Conservation (phyloP, 2,329 filamentous ascomycete species). For the Madurella fahalii region DNA sequence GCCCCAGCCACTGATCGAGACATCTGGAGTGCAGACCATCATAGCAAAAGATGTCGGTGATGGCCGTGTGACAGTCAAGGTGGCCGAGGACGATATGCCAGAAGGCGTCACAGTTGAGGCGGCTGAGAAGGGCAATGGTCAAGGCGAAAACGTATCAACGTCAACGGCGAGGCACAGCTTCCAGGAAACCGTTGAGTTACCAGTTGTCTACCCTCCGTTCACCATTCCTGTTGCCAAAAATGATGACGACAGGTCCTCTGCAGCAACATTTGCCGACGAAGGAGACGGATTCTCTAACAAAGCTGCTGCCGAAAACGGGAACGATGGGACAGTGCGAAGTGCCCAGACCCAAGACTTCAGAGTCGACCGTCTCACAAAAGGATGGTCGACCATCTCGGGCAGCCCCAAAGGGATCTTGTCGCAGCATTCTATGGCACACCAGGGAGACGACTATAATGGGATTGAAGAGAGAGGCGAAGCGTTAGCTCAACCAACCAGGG, state of each 20-base stretch:
- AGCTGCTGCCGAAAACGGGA: conserved; percentile 61
- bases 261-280: conserved; percentile 59
- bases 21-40: conserved; percentile 39
- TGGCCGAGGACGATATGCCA: conserved; percentile 46
- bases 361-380: conserved; percentile 32
- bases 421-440: conserved; percentile 30
- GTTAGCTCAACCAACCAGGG: conserved; percentile 36
- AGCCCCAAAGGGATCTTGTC: conserved; percentile 43
- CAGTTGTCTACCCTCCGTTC: conserved; percentile 64
- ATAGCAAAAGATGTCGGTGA: conserved; percentile 40
- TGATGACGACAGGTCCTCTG: conserved; percentile 57
- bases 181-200: conserved; percentile 33
- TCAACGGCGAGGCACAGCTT: conserved; percentile 28
- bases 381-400: conserved; percentile 46
- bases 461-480: conserved; percentile 43
- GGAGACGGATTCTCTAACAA: conserved; percentile 64
- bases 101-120: conserved; percentile 18
- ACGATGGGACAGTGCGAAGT: conserved; percentile 30
- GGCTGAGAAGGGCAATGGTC: background rate
- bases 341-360: background rate
- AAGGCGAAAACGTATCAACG: background rate
- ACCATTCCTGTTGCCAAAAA: conserved; percentile 49
- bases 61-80: conserved; percentile 50
- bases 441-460: conserved; percentile 20
- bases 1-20: conserved; percentile 31